These are phyloP conservation scores for Quillaja saponaria DNA, from an alignment of 306 rosid species.

Conservation along the genomic window DNA sequence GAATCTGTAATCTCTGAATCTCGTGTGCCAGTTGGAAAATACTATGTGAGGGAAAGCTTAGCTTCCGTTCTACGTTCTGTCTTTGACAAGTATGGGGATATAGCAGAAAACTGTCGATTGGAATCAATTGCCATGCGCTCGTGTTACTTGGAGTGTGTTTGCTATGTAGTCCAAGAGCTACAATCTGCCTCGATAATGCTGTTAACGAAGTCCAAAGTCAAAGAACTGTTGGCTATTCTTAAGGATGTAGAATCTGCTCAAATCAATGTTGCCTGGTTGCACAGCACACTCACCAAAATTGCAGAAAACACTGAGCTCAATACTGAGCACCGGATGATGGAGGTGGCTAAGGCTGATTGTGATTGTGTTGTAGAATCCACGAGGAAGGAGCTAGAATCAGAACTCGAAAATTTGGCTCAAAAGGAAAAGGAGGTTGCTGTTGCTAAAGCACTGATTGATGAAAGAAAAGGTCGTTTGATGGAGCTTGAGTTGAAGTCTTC, in stretches of 20 bases:
- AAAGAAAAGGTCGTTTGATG: conserved; percentile 53
- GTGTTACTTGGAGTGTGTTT: conserved; percentile 74
- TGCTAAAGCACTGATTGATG: conserved; percentile 46
- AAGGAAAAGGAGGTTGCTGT: conserved; percentile 65
- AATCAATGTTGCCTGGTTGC: conserved; percentile 68
- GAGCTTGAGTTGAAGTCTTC: conserved; percentile 61
- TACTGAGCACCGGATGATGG: conserved; percentile 41
- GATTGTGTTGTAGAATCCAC: conserved; percentile 44
- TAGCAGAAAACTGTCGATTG: conserved; percentile 66
- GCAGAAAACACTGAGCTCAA: conserved; percentile 51
- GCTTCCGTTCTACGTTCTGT: conserved; percentile 59
- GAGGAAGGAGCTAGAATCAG: conserved; percentile 56
- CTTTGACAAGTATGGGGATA: conserved; percentile 72
- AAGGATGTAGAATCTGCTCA: conserved; percentile 80
- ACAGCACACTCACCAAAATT: conserved; percentile 44
- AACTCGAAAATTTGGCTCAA: conserved; percentile 47
- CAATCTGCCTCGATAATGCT: conserved; percentile 42
- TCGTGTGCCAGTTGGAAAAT: conserved; percentile 65
- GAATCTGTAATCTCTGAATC: conserved; percentile 53
- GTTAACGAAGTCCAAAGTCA: conserved; percentile 58
- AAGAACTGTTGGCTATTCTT: conserved; percentile 67
- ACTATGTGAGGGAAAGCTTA: conserved; percentile 62
- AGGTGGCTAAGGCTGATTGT: conserved; percentile 48
- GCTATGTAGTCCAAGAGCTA: conserved; percentile 76
- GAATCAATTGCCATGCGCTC: conserved; percentile 80